phyloP scores from a whole-genome alignment of 2,329 filamentous ascomycete species.

The Fusarium virguliforme region DNA sequence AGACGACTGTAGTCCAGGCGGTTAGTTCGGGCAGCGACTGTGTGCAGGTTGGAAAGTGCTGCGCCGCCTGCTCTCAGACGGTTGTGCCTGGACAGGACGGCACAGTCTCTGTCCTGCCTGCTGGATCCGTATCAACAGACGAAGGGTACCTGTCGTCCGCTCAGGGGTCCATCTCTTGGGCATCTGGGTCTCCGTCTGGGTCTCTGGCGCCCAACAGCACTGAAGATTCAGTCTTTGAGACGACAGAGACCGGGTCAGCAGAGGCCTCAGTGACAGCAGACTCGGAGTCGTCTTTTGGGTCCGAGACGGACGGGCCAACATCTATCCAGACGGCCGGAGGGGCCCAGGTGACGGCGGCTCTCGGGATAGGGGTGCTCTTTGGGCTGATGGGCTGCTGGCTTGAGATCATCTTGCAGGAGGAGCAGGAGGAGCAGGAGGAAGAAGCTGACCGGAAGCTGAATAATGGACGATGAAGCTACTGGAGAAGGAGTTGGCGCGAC shows the following conservation, averaged over 20 bases:
- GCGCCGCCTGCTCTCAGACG: constrained; percentile 35
- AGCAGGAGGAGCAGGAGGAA: constrained; percentile 9
- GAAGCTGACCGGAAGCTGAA: constrained; percentile 22
- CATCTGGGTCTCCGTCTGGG: constrained; percentile 21
- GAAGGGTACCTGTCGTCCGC: constrained; percentile 35
- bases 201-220: constrained; percentile 5
- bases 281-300: constrained; percentile 18
- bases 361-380: constrained; percentile 47
- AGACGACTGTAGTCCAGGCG: constrained; percentile 42
- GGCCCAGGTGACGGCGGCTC: constrained; percentile 40
- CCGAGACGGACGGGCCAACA: constrained; percentile 30
- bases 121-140: constrained; percentile 28
- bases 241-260: constrained; percentile 11
- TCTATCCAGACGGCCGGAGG: constrained; percentile 47
- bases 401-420: constrained; percentile 27
- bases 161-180: constrained; percentile 27
- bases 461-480: constrained; percentile 19
- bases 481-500: constrained; percentile 22
- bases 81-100: constrained; percentile 4
- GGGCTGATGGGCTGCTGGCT: constrained; percentile 47
- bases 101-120: constrained; percentile 18
- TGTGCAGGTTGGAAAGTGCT: constrained; percentile 37
- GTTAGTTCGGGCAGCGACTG: constrained; percentile 42
- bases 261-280: constrained; percentile 17
- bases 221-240: constrained; percentile 19